Evolutionary conservation across 2,329 filamentous ascomycete genomes (phyloP), one percentile per base, ranked within the genome.

Genomic region (Aspergillus jensenii): DNA sequence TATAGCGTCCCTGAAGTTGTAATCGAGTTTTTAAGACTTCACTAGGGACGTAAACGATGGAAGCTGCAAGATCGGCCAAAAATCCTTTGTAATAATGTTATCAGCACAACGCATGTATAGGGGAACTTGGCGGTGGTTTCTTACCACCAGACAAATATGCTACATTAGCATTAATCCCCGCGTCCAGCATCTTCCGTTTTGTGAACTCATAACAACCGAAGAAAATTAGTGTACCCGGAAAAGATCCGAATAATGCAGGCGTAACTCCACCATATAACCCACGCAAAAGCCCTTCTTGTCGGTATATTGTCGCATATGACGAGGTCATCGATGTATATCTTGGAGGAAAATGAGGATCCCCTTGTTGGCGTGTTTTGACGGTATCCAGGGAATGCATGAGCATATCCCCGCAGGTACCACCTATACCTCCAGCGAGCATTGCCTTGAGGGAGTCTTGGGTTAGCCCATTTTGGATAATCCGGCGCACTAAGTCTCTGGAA

Each of bases 341-440:
- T 1, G 95, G 90, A 21, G 95, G 95, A 60, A 96, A 84, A 72
- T 95, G 89, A 45, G 93, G 93, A 71, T 98, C 95, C 69, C 93
- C 95, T 77, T 99, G 95, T 75, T 99, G 96, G 67, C 95, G 86
- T 47, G 95, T 99, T 79, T 99, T 99, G 68, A 99, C 95, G 1
- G 95, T 99, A 76, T 99, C 95, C 70, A 99, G 84, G 46, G 93
- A 98, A 79, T 99, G 95, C 95, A 99, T 99, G 65, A 99, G 81
- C 84, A 99, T 90, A 76, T 99, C 95, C 59, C 96, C 95, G 56
- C 90, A 96, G 15, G 90, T 93, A 53, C 95, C 95, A 70, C 96
- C 95, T 53, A 96, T 81, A 59, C 93, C 95, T 70, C 95, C 95
- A 35, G 95, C 95, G 70, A 99, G 82, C 93, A 98, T 99, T 73